A percentile compares a stretch with the other conserved stretches of the same genome.
Evolutionary conservation across 2,329 filamentous ascomycete genomes (phyloP).

Genomic region (Beauveria sp.): DNA sequence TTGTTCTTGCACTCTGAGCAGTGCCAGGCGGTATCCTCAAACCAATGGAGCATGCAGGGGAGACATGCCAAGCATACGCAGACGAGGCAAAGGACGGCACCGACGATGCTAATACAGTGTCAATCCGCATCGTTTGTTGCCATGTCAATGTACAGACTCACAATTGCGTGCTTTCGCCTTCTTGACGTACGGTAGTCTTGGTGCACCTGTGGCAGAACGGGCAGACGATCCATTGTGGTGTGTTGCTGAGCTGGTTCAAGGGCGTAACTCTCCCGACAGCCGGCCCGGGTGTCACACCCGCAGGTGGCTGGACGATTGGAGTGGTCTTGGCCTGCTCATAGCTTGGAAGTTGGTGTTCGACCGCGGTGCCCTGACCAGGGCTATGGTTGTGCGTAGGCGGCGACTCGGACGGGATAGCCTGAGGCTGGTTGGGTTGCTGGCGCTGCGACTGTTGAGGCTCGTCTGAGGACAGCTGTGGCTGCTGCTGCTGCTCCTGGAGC

Average conservation of each 20-base stretch:
- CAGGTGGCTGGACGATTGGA: background rate
- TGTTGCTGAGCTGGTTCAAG: conserved; percentile 17
- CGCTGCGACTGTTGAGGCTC: background rate
- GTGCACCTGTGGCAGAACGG: conserved; percentile 22
- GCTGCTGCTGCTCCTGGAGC: background rate
- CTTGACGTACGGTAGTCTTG: conserved; percentile 15
- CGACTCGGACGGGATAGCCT: background rate
- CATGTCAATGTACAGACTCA: conserved; percentile 9
- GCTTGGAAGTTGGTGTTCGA: background rate
- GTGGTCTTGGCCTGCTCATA: background rate
- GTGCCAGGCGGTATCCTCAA: conserved; percentile 22
- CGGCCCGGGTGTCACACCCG: background rate
- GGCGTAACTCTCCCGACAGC: conserved; percentile 11
- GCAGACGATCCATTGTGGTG: conserved; percentile 23
- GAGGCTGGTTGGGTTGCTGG: background rate
- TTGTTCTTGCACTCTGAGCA: conserved; percentile 23
- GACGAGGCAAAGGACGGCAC: conserved; percentile 22
- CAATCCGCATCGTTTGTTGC: background rate
- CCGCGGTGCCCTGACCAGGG: background rate
- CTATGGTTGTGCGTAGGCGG: background rate
- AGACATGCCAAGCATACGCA: conserved; percentile 25
- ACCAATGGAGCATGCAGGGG: conserved; percentile 25
- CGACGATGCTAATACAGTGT: conserved; percentile 17
- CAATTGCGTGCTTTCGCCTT: conserved; percentile 21
- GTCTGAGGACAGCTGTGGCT: background rate